A percentile compares a stretch with the other conserved stretches of the same genome.
Conservation (phyloP, 306 rosid genomes). For the Cicer cuneatum region DNA sequence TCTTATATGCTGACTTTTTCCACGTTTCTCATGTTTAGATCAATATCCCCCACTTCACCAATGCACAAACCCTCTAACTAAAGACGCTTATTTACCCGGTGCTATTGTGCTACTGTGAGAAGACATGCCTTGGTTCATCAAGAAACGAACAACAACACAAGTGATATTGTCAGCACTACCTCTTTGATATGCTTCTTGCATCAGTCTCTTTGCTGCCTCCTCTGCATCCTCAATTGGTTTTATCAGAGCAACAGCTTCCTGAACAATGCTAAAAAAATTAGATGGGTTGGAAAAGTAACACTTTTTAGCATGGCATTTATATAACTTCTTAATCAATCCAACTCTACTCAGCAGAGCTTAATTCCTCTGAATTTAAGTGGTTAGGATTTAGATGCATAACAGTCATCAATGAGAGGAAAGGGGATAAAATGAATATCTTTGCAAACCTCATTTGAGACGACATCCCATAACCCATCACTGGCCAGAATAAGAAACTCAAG, state of each 20-base stretch:
- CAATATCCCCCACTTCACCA: slow-evolving; percentile 36
- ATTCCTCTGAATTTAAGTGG: slow-evolving; percentile 22
- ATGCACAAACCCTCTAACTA: slow-evolving; percentile 8
- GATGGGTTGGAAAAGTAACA: neutral
- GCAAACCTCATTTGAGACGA: slow-evolving; percentile 91
- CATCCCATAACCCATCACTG: slow-evolving; percentile 98
- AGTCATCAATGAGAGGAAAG: neutral
- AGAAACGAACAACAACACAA: slow-evolving; percentile 91
- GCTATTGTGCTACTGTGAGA: slow-evolving; percentile 52
- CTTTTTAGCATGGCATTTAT: neutral
- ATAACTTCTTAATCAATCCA: neutral
- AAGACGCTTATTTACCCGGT: slow-evolving; percentile 44
- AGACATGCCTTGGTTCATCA: slow-evolving; percentile 62
- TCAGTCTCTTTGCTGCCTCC: slow-evolving; percentile 85
- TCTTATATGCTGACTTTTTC: slow-evolving; percentile 41
- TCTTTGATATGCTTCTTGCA: slow-evolving; percentile 87
- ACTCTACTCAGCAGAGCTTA: neutral
- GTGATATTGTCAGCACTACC: slow-evolving; percentile 97
- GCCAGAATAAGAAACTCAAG: slow-evolving; percentile 96
- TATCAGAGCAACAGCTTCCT: slow-evolving; percentile 92
- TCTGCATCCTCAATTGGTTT: slow-evolving; percentile 82
- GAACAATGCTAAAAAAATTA: slow-evolving; percentile 28
- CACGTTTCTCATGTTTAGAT: slow-evolving; percentile 33
- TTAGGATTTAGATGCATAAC: slow-evolving; percentile 14
- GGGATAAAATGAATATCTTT: slow-evolving; percentile 17